These are phyloP conservation scores for Chlamydomonas sphaeroides DNA, from an alignment of 139 green algal genomes.

Conservation along the genomic window DNA sequence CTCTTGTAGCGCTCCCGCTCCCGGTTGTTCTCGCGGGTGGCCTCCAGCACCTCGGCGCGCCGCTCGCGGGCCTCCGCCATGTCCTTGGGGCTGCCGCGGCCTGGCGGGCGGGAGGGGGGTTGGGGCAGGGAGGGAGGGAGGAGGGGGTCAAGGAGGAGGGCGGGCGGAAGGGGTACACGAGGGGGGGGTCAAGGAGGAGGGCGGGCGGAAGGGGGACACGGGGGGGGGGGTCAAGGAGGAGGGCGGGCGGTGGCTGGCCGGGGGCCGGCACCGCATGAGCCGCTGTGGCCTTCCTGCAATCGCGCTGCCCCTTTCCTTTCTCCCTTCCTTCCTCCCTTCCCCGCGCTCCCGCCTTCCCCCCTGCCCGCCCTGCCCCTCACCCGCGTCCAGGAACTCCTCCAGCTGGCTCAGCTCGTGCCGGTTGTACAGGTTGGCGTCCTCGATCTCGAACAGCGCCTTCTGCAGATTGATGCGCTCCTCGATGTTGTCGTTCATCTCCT, in stretches of 20 bases:
- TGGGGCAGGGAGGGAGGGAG: background rate
- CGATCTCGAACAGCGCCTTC: constrained; percentile 83
- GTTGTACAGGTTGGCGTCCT: constrained; percentile 80
- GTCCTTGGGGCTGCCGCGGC: constrained; percentile 48
- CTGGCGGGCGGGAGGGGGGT: background rate
- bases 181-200: too few relatives aligned
- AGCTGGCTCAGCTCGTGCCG: constrained; percentile 62
- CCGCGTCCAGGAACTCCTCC: constrained; percentile 56
- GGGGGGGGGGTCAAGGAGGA: too few relatives aligned
- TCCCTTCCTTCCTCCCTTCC: background rate
- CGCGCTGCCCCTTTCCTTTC: background rate
- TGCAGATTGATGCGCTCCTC: constrained; percentile 87
- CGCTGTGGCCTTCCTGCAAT: too few relatives aligned
- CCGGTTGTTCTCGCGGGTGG: constrained; percentile 43
- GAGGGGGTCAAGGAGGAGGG: too few relatives aligned
- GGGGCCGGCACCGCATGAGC: too few relatives aligned
- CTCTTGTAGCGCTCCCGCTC: constrained; percentile 47
- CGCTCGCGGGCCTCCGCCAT: constrained; percentile 49
- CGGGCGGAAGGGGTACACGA: too few relatives aligned
- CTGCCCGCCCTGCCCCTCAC: background rate
- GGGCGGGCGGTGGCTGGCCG: too few relatives aligned
- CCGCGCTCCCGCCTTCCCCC: background rate
- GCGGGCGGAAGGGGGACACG: too few relatives aligned
- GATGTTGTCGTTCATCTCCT: constrained; percentile 82
- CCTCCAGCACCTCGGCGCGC: constrained; percentile 43